Evolutionary conservation across 106 monocot species (phyloP).

Genomic region (Dioscorea dumetorum): DNA sequence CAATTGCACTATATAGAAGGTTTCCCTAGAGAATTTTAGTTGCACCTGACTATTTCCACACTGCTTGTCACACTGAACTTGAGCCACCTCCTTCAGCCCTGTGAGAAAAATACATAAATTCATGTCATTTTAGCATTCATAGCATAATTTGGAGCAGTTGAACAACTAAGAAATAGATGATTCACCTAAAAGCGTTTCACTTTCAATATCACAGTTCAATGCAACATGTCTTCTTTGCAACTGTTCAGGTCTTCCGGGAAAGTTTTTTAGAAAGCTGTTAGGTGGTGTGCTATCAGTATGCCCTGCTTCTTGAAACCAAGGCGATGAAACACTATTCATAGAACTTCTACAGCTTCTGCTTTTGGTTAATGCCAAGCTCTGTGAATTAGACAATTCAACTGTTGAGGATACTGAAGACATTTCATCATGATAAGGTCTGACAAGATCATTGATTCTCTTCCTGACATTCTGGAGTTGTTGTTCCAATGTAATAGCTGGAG

Average conservation of each 20-base stretch:
- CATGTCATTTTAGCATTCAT: slow-evolving; percentile 13
- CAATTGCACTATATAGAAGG: not conserved
- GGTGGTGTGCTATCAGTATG: slow-evolving; percentile 57
- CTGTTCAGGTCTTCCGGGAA: slow-evolving; percentile 40
- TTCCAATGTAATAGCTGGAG: slow-evolving; percentile 52
- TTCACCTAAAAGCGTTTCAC: slow-evolving; percentile 22
- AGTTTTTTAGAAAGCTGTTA: slow-evolving; percentile 41
- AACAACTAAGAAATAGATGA: too few relatives aligned
- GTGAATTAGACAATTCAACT: slow-evolving; percentile 21
- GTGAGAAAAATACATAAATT: slow-evolving; percentile 46
- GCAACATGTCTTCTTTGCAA: slow-evolving; percentile 27
- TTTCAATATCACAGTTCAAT: slow-evolving; percentile 36
- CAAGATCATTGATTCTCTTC: slow-evolving; percentile 26
- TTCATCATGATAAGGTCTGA: slow-evolving; percentile 19
- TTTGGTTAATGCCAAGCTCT: slow-evolving; percentile 27
- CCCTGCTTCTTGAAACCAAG: slow-evolving; percentile 35
- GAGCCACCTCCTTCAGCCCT: slow-evolving; percentile 65
- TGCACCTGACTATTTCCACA: slow-evolving; percentile 34
- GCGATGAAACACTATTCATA: slow-evolving; percentile 21
- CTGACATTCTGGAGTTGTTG: slow-evolving; percentile 59
- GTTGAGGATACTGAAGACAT: slow-evolving; percentile 21
- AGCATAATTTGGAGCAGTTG: not conserved
- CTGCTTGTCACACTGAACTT: slow-evolving; percentile 45
- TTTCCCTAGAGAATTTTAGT: too few relatives aligned
- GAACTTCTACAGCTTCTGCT: slow-evolving; percentile 72